Evolutionary conservation across 768 basidiomycete genomes (phyloP), one percentile per base, ranked within the genome.

Genomic region (Pulveroboletus sp.): DNA sequence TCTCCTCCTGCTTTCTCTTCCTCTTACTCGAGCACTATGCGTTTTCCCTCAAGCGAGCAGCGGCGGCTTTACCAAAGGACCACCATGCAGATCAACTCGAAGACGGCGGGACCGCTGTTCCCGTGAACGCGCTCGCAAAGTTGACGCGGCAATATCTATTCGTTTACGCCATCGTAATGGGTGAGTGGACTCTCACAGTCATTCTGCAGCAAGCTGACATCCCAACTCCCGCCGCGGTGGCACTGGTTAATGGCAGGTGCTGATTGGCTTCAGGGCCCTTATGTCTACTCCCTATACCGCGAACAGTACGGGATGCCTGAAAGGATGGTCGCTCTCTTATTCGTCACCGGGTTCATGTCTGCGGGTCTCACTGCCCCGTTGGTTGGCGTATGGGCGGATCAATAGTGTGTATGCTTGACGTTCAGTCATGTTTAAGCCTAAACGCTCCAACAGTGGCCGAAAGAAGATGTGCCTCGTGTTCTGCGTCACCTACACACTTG

Each of bases 261-360:
- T 32, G 85, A 89, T 64, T 87, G 86, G 85, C 72, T 89, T 13
- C 85, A 89, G 64, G 87, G 87, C 1, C 87, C 87, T 14, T 89
- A 89, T 58, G 73, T 89, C 1, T 89, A 87, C 57, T 85, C 85
- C 14, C 68, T 89, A 0, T 89, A 88, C 62, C 72, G 74, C 39
- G 83, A 86, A 36, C 83, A 87, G 58, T 85, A 86, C 53, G 66
- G 59, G 10, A 80, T 82, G 59, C 70, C 83, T 0, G 85, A 86
- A 62, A 68, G 81, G 29, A 63, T 78, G 20, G 83, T 89, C 6
- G 85, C 86, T 2, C 59, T 84, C 29, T 72, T 89, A 43, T 89
- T 89, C 58, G 84, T 89, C n/a, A 83, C 82, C 0, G 87, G 87
- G 2, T 89, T 88, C 62, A 56, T 84, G 35, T 81, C 83, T 13